These are phyloP conservation scores for Exophiala bonariae DNA, from an alignment of 2,329 filamentous ascomycete species.

Conservation along the genomic window DNA sequence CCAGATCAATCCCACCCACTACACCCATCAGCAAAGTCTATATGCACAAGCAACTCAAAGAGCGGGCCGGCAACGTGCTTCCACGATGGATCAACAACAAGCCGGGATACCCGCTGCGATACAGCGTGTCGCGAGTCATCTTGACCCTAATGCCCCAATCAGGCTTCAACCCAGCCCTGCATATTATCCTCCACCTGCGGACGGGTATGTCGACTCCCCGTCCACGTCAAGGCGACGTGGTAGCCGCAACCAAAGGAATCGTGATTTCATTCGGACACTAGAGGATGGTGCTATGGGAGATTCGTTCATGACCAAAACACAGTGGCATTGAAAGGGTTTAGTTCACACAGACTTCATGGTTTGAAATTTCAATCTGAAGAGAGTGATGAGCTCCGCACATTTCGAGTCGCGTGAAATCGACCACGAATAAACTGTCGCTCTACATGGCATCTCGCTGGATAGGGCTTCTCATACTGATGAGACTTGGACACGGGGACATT, in stretches of 20 bases:
- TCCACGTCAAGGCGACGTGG: slow-evolving; percentile 70
- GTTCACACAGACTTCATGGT: not conserved
- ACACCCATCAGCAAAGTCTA: slow-evolving; percentile 69
- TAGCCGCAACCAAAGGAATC: slow-evolving; percentile 64
- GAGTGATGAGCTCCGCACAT: too few relatives aligned
- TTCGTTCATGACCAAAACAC: slow-evolving; percentile 75
- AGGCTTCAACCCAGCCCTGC: slow-evolving; percentile 91
- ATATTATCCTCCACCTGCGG: slow-evolving; percentile 91
- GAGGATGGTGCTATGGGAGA: slow-evolving; percentile 95
- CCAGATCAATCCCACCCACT: slow-evolving; percentile 66
- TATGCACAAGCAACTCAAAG: slow-evolving; percentile 75
- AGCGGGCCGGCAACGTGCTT: slow-evolving; percentile 81
- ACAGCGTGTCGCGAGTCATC: slow-evolving; percentile 90
- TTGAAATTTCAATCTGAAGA: too few relatives aligned
- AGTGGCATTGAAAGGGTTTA: slow-evolving; percentile 62
- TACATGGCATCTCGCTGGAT: too few relatives aligned
- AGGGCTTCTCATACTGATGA: too few relatives aligned
- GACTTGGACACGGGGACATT: too few relatives aligned
- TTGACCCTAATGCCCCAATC: slow-evolving; percentile 93
- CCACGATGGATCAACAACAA: slow-evolving; percentile 93
- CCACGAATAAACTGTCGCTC: too few relatives aligned
- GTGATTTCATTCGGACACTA: slow-evolving; percentile 91
- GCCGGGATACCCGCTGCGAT: slow-evolving; percentile 90
- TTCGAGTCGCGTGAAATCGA: too few relatives aligned
- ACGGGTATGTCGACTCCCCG: slow-evolving; percentile 71